A percentile compares a stretch with the other conserved stretches of the same genome.
Conservation (phyloP, 2,329 filamentous ascomycete species). For the Diaporthe helianthi region DNA sequence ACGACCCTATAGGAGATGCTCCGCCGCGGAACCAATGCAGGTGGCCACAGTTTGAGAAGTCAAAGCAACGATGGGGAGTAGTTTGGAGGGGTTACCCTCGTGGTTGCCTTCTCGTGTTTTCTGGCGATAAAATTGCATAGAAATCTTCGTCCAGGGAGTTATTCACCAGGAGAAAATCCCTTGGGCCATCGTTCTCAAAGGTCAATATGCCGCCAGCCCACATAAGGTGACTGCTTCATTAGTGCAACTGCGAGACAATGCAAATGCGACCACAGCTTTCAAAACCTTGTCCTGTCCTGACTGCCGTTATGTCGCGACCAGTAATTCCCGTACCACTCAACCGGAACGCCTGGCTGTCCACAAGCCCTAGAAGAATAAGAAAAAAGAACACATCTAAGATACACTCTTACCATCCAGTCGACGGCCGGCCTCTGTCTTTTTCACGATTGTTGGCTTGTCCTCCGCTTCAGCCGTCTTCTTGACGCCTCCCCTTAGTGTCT, state of each 20-base stretch:
- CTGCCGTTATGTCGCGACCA: neutral
- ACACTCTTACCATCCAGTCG: constrained; percentile 34
- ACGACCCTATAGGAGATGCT: neutral
- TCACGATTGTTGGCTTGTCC: constrained; percentile 54
- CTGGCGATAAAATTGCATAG: too few species aligned
- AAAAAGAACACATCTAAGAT: neutral
- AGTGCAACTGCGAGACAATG: neutral
- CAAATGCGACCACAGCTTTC: neutral
- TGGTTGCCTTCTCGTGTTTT: too few species aligned
- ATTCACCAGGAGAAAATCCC: neutral
- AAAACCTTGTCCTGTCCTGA: constrained; percentile 12
- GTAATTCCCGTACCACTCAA: constrained; percentile 19
- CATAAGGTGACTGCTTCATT: neutral
- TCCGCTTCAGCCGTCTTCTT: constrained; percentile 73
- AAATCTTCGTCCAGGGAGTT: neutral
- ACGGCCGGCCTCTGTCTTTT: constrained; percentile 45
- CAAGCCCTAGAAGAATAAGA: neutral
- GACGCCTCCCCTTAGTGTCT: constrained; percentile 73
- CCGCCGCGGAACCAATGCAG: neutral
- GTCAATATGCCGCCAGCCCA: too few species aligned
- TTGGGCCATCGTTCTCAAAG: neutral
- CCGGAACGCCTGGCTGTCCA: constrained; percentile 28
- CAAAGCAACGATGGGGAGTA: neutral
- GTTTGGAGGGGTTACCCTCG: neutral
- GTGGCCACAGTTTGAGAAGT: neutral